A percentile compares a stretch with the other conserved stretches of the same genome.
These are phyloP conservation scores for Fraxinus anomala DNA, from an alignment of 257 asterid species.

Conservation along the genomic window DNA sequence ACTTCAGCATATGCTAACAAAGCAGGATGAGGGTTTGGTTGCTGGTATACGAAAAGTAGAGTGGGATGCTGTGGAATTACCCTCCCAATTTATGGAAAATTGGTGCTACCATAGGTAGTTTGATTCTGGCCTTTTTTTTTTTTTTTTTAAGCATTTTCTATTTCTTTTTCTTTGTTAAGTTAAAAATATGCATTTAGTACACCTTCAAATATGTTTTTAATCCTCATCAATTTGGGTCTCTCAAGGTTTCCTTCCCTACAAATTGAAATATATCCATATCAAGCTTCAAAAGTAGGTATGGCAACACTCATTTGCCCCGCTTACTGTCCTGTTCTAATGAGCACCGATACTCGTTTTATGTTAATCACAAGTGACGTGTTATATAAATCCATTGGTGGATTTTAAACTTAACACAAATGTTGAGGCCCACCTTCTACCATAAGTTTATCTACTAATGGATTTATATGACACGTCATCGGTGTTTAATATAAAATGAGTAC, in stretches of 20 bases:
- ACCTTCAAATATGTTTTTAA: neutral
- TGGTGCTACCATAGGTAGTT: constrained; percentile 97
- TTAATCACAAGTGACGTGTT: too few species aligned
- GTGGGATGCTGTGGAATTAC: constrained; percentile 99
- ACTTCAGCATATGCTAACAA: constrained; percentile 98
- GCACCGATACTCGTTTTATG: too few species aligned
- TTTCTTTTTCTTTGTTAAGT: neutral
- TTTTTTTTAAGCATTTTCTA: neutral
- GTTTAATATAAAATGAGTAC: too few species aligned
- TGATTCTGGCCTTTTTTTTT: neutral
- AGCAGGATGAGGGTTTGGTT: constrained; percentile 96
- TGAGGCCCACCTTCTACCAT: too few species aligned
- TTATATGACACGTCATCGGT: too few species aligned
- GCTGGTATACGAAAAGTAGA: constrained; percentile 93
- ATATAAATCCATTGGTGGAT: too few species aligned
- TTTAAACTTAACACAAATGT: too few species aligned
- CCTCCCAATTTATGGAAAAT: constrained; percentile 97
- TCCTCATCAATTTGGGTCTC: neutral
- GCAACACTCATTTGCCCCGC: too few species aligned
- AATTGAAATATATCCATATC: neutral
- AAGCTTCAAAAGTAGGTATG: neutral
- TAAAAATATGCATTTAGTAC: neutral
- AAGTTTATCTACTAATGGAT: too few species aligned
- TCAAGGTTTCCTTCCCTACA: neutral
- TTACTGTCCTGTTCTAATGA: too few species aligned